Conservation (phyloP, 1,284 basidiomycete genomes). For the Mycosarcoma maydis region DNA sequence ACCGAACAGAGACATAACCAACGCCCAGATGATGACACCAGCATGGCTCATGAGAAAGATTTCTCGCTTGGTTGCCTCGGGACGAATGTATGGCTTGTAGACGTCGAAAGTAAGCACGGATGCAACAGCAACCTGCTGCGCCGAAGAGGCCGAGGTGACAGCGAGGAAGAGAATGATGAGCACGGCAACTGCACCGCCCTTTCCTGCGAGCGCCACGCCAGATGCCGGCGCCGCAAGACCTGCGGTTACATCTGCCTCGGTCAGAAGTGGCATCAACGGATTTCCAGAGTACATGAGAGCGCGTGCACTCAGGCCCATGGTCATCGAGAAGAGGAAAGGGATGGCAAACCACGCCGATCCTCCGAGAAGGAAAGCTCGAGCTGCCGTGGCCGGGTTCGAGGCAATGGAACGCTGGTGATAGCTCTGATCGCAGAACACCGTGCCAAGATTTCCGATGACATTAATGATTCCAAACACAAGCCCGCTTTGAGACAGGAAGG, state of each 20-base stretch:
- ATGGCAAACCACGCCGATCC: conserved; percentile 80
- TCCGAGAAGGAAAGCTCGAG: conserved; percentile 86
- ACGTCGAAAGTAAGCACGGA: conserved; percentile 71
- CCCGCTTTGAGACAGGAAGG: conserved; percentile 82
- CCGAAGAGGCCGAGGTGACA: conserved; percentile 83
- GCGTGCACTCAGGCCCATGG: conserved; percentile 73
- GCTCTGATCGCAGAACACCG: conserved; percentile 76
- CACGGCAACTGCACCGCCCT: conserved; percentile 78
- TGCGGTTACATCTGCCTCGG: conserved; percentile 47
- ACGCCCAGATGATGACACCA: conserved; percentile 73
- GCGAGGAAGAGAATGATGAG: conserved; percentile 75
- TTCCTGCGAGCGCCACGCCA: conserved; percentile 79
- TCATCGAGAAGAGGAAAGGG: conserved; percentile 73
- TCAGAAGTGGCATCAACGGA: conserved; percentile 51
- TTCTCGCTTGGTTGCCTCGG: conserved; percentile 73
- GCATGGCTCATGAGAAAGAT: conserved; percentile 76
- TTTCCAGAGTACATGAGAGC: conserved; percentile 67
- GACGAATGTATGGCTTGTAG: conserved; percentile 76
- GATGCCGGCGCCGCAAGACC: conserved; percentile 64
- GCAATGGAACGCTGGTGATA: conserved; percentile 84
- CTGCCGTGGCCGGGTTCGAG: conserved; percentile 80
- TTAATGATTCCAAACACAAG: conserved; percentile 90
- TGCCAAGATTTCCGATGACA: conserved; percentile 67
- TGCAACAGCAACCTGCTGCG: conserved; percentile 86
- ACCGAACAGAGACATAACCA: conserved; percentile 83